Percentiles rank a stretch among this genome's conserved stretches.
Evolutionary conservation across 805 yeast species (phyloP).

Genomic region (Komagataella ulmi): DNA sequence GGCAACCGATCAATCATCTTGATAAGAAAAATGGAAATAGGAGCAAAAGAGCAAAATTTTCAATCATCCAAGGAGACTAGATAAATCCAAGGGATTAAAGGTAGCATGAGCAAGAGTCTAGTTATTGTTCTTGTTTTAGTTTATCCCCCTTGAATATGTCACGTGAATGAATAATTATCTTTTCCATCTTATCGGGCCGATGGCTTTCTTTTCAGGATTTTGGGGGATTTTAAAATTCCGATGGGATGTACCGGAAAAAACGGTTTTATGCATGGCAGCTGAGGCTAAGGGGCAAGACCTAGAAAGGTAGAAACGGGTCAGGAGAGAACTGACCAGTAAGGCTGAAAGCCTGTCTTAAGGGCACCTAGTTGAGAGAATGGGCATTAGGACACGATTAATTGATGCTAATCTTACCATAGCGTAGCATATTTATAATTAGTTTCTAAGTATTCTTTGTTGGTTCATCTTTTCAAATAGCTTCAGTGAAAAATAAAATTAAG

Average conservation of each 20-base stretch:
- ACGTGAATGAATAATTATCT: neutral
- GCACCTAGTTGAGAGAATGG: too few species aligned
- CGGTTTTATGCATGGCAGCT: neutral
- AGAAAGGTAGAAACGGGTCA: too few species aligned
- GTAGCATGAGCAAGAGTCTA: neutral
- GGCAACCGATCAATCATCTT: constrained; percentile 14
- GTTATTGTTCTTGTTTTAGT: neutral
- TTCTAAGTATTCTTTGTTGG: too few species aligned
- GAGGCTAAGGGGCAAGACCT: neutral
- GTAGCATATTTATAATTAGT: too few species aligned
- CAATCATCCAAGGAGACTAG: neutral
- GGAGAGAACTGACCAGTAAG: too few species aligned
- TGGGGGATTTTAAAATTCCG: neutral
- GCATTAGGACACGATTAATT: too few species aligned
- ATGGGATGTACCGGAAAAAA: neutral
- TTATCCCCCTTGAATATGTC: neutral
- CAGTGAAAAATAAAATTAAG: too few species aligned
- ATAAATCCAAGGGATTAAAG: neutral
- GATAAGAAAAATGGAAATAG: neutral
- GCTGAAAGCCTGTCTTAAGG: too few species aligned
- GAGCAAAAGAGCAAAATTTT: neutral
- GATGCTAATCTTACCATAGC: too few species aligned
- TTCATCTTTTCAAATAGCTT: too few species aligned
- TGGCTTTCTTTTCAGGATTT: neutral
- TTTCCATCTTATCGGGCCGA: neutral